Evolutionary conservation across 495 filamentous ascomycete genomes (phyloP).

Genomic region (Penicillium nucicola): DNA sequence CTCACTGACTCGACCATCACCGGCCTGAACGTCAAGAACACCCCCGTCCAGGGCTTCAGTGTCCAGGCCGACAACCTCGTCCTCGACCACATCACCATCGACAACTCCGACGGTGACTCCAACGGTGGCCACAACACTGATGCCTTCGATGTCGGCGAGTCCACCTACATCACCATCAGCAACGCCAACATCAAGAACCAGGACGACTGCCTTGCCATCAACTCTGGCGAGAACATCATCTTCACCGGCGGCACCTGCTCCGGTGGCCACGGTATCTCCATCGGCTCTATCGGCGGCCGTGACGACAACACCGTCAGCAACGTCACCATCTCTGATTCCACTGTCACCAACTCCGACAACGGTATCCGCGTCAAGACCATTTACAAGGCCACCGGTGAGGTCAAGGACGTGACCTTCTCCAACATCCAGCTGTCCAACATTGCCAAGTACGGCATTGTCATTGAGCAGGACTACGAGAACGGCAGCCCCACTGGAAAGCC

Average conservation of each 20-base stretch:
- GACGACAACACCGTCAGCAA: slow-evolving; percentile 55
- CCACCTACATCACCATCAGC: slow-evolving; percentile 48
- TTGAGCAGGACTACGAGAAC: slow-evolving; percentile 69
- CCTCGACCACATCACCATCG: slow-evolving; percentile 52
- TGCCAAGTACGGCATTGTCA: slow-evolving; percentile 60
- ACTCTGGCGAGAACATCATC: slow-evolving; percentile 54
- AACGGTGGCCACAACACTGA: slow-evolving; percentile 62
- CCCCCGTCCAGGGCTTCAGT: slow-evolving; percentile 60
- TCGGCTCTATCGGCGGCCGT: slow-evolving; percentile 67
- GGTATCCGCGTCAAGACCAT: slow-evolving; percentile 66
- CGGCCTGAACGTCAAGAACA: slow-evolving; percentile 50
- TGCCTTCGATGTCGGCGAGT: slow-evolving; percentile 58
- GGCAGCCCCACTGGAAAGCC: slow-evolving; percentile 58
- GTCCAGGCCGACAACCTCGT: slow-evolving; percentile 52
- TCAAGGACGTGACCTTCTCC: slow-evolving; percentile 56
- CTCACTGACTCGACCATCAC: slow-evolving; percentile 42
- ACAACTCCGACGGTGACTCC: slow-evolving; percentile 56
- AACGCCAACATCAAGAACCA: slow-evolving; percentile 57
- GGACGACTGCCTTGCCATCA: slow-evolving; percentile 64
- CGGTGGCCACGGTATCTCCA: slow-evolving; percentile 66
- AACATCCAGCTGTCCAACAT: slow-evolving; percentile 58
- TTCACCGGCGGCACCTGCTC: slow-evolving; percentile 53
- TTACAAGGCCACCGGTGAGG: slow-evolving; percentile 52
- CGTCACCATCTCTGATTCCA: slow-evolving; percentile 52
- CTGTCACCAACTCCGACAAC: slow-evolving; percentile 52